Base-by-base conservation (phyloP, 2,329 filamentous ascomycete genomes). In the Mollisiaceae sp. region DNA sequence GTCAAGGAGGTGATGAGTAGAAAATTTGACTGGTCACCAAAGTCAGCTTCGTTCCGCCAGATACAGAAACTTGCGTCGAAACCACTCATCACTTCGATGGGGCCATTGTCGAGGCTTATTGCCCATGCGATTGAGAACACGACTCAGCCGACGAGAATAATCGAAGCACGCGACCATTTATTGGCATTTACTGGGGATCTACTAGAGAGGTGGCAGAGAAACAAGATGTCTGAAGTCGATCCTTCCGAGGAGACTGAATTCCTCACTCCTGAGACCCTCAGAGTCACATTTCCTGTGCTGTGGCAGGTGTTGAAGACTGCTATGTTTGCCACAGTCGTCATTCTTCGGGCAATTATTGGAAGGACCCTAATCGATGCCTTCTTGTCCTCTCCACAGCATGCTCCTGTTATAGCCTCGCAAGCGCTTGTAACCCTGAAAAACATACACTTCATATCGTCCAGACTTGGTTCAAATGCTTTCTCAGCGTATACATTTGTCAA, bases 401-500 rank as follows among this genome's bases (percentile, higher is more conserved):
- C 86, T 1, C 86, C 88, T 1, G 79, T 82, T 45, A 79, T 90
- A 36, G 87, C 87, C 6, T 83, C 85, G 43, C 86, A 90, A 74
- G 80, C 83, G 2, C 82, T 92, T 20, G 83, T 88, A 60, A 86
- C 84, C 9, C 83, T 92, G 18, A 85, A 88, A 41, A 86, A 89
- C 70, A 78, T 90, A 35, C 89, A 89, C 74, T 92, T 92, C 75
- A 85, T 92, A 64, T 88, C 88, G 1, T 86, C 86, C n/a, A 83
- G 88, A 24, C 80, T 88, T 24, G 88, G 88, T 5, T 82, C 86
- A 14, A 84, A 85, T 52, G 83, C 86, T 0, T 91, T 91, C 64
- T 89, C 89, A 2, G 88, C 90, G 71, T 89, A 91, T 73, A 86
- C 83, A 2, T 92, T 91, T 72, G 87, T 90, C 59, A 88, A 88